These are phyloP conservation scores for Linderina pennispora DNA, from an alignment of 192 early-diverging fungal species.

Conservation along the genomic window DNA sequence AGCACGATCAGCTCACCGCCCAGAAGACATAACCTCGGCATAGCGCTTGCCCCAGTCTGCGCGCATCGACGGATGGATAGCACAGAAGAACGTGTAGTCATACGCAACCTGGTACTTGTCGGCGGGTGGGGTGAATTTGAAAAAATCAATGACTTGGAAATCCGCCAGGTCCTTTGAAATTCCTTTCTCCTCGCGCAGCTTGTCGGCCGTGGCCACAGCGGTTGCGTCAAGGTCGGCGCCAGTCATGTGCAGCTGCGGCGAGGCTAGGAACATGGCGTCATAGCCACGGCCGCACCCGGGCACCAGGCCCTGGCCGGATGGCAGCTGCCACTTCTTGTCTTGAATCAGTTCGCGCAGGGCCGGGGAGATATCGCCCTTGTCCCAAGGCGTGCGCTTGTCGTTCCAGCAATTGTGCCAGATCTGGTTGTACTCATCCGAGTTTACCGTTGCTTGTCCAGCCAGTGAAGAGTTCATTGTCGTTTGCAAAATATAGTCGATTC, in stretches of 20 bases:
- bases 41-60: slow-evolving; percentile 60
- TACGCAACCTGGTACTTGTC: slow-evolving; percentile 67
- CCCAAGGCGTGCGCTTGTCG: slow-evolving; percentile 23
- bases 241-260: slow-evolving; percentile 49
- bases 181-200: slow-evolving; percentile 36
- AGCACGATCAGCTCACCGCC: slow-evolving; percentile 68
- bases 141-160: slow-evolving; percentile 67
- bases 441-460: not conserved
- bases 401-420: slow-evolving; percentile 31
- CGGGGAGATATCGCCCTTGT: slow-evolving; percentile 39
- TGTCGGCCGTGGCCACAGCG: slow-evolving; percentile 53
- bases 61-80: slow-evolving; percentile 58
- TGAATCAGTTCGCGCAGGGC: slow-evolving; percentile 39
- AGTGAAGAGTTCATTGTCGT: too few species aligned
- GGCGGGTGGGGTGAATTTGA: slow-evolving; percentile 51
- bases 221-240: slow-evolving; percentile 66
- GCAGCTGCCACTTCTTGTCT: slow-evolving; percentile 41
- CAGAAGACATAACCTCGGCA: slow-evolving; percentile 53
- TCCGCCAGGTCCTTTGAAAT: slow-evolving; percentile 37
- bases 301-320: slow-evolving; percentile 30
- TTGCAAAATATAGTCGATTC: too few species aligned
- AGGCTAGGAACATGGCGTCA: slow-evolving; percentile 69
- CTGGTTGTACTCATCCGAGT: slow-evolving; percentile 26
- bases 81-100: slow-evolving; percentile 88
- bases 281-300: slow-evolving; percentile 54